Evolutionary conservation across 163 green algal species (phyloP), one percentile per base, ranked within the genome.

Genomic region (Trebouxiophyceae sp.): DNA sequence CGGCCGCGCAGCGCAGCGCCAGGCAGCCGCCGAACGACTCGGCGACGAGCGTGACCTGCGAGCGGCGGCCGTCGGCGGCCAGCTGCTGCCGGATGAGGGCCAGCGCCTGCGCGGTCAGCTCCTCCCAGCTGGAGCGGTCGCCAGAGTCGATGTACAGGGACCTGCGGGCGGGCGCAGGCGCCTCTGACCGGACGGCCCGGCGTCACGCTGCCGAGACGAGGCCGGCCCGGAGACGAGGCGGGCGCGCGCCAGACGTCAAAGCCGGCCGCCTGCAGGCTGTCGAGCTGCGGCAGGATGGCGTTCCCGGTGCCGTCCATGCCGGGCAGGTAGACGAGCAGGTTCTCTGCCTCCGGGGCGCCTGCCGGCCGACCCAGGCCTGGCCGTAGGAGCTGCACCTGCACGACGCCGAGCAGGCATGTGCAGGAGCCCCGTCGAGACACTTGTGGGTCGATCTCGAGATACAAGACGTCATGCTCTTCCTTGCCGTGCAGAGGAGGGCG

Each of bases 1-100:
- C 72, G 26, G 66, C 24, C 6, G 78, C 76, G n/a, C 81, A 7
- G 5, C 77, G 71, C 54, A 87, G 70, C 1, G 71, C 84, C 57
- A 90, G 66, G 47, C 73, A 84, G 19, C 79, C 79, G 2, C 84
- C 84, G 63, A 88, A 90, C 1, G 73, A 84, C 67, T 90, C 84
- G 6, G 66, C 83, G 1, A 86, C 66, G 22, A 87, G 27, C 3
- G 73, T 81, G 2, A 83, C 62, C 60, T 70, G 57, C 33, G 39
- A 7, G 26, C 16, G 5, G 16, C n/a, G n/a, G n/a, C n/a, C n/a
- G n/a, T n/a, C n/a, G n/a, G n/a, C n/a, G n/a, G n/a, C 47, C 8
- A 30, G 47, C 5, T 8, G 26, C 16, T n/a, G 16, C 16, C 47
- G 47, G 22, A 8, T 30, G 26, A 57, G 5, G 26, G 16, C 22